These are phyloP conservation scores for Pleomassaria siparia DNA, from an alignment of 2,329 filamentous ascomycete genomes.

Conservation along the genomic window DNA sequence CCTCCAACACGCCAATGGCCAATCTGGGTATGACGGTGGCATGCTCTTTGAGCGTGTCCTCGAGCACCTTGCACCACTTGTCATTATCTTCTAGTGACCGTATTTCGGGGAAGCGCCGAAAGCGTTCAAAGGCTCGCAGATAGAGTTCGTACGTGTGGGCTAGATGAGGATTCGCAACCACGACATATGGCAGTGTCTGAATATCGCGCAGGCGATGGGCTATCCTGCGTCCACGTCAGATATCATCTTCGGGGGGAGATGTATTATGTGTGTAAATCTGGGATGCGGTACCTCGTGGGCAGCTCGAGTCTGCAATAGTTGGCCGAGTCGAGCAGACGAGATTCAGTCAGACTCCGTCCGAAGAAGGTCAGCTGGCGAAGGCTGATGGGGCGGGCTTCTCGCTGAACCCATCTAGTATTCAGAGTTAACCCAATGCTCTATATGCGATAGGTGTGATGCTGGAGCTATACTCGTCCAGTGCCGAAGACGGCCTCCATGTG, in stretches of 20 bases:
- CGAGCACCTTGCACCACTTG: conserved; percentile 76
- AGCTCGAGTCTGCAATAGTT: conserved; percentile 97
- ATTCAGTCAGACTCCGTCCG: conserved; percentile 87
- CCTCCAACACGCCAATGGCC: conserved; percentile 92
- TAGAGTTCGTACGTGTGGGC: conserved; percentile 96
- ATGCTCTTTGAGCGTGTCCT: conserved; percentile 80
- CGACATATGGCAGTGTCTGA: conserved; percentile 92
- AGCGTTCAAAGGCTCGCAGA: conserved; percentile 91
- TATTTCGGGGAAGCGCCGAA: conserved; percentile 82
- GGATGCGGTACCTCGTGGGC: conserved; percentile 69
- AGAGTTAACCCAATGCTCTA: conserved; percentile 10
- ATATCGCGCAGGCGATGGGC: conserved; percentile 96
- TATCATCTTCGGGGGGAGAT: too few relatives aligned
- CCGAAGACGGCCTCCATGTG: conserved; percentile 60
- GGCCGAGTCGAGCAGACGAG: conserved; percentile 85
- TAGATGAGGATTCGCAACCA: conserved; percentile 93
- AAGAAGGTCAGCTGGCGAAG: conserved; percentile 96
- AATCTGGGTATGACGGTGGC: conserved; percentile 91
- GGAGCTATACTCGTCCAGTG: conserved; percentile 59
- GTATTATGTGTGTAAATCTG: not conserved
- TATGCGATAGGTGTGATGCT: conserved; percentile 13
- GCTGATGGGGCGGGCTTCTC: conserved; percentile 92
- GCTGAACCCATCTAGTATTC: conserved; percentile 77
- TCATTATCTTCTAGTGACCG: conserved; percentile 89
- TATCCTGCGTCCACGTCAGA: conserved; percentile 62